Conservation (phyloP, 83 land plant species). For the Picea mariana region DNA sequence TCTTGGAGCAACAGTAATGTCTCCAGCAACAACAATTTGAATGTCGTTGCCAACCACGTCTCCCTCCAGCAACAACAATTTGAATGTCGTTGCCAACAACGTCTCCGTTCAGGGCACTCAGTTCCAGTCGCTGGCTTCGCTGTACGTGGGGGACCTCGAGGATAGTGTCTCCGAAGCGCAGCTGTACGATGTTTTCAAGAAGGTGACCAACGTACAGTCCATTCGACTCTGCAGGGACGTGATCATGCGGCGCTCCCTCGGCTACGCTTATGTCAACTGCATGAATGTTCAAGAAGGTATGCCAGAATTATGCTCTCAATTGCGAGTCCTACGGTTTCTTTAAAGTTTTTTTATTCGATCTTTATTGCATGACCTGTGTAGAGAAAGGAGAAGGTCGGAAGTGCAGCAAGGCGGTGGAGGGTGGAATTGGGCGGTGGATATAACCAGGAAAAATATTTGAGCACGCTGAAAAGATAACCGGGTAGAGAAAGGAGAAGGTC, state of each 20-base stretch:
- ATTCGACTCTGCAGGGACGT: slow-evolving; percentile 73
- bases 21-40: no score
- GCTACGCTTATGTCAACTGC: slow-evolving; percentile 83
- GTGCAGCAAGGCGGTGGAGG: no score
- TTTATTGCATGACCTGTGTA: no score
- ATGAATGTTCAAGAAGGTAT: slow-evolving; percentile 57
- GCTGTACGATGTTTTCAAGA: slow-evolving; percentile 70
- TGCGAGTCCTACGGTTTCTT: no score
- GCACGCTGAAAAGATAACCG: no score
- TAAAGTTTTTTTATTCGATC: no score
- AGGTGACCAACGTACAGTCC: slow-evolving; percentile 60
- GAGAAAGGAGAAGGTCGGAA: no score
- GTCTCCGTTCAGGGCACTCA: not conserved
- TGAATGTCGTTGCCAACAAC: not conserved
- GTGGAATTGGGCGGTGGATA: no score
- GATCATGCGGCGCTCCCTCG: slow-evolving; percentile 62
- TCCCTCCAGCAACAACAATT: no score
- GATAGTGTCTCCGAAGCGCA: slow-evolving; percentile 60
- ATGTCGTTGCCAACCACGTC: no score
- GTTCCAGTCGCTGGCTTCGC: slow-evolving; percentile 27
- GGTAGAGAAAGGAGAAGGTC: no score
- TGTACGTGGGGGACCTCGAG: slow-evolving; percentile 81
- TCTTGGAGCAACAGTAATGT: not conserved
- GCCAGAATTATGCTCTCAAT: slow-evolving; percentile 7
- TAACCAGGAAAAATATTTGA: no score